A percentile compares a stretch with the other conserved stretches of the same genome.
These are phyloP conservation scores for Datisca glomerata DNA, from an alignment of 306 rosid genomes.

Conservation along the genomic window DNA sequence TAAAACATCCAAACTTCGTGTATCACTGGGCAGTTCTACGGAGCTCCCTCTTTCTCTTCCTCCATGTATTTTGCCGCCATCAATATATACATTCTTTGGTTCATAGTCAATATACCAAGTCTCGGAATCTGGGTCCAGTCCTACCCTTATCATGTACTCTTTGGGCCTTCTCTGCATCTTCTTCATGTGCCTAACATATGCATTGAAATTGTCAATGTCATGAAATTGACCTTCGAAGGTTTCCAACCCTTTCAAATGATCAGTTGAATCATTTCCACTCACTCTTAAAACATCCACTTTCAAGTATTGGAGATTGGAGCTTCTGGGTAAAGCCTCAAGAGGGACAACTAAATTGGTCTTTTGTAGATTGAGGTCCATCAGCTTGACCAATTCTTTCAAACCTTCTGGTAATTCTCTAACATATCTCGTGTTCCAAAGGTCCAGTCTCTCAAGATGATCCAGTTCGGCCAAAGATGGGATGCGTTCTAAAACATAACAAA, in stretches of 20 bases:
- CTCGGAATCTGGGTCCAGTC: too few species aligned
- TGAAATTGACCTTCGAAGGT: not conserved
- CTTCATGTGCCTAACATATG: not conserved
- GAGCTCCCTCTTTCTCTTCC: not conserved
- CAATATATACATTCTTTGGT: not conserved
- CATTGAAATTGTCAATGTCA: not conserved
- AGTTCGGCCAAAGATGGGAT: slow-evolving; percentile 7
- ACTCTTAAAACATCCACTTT: not conserved
- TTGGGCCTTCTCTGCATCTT: not conserved
- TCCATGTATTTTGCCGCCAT: not conserved
- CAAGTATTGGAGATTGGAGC: too few species aligned
- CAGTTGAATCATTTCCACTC: not conserved
- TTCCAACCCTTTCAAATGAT: not conserved
- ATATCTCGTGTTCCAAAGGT: not conserved
- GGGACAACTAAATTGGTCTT: not conserved
- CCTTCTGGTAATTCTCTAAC: slow-evolving; percentile 3
- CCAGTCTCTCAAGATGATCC: not conserved
- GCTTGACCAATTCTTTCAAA: slow-evolving; percentile 1
- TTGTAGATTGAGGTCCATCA: not conserved
- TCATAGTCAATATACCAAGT: too few species aligned
- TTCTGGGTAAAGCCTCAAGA: not conserved
- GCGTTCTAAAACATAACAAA: not conserved
- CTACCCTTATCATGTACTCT: not conserved
- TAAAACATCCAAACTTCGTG: not conserved
- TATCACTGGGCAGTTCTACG: not conserved